A percentile compares a stretch with the other conserved stretches of the same genome.
Evolutionary conservation across 768 basidiomycete genomes (phyloP).

Genomic region (Tephrocybe sp.): DNA sequence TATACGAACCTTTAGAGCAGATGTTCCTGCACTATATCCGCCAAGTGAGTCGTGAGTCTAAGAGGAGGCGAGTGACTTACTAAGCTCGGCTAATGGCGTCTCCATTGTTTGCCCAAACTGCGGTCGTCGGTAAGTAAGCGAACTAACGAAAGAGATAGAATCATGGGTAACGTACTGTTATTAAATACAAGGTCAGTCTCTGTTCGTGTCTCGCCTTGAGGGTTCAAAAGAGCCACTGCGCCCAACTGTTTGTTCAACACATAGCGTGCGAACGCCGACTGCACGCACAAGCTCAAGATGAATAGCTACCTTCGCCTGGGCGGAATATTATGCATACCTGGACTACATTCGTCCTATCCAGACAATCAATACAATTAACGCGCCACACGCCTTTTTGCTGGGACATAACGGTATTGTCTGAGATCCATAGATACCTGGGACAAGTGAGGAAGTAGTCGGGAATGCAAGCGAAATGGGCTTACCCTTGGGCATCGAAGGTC

Average conservation of each 20-base stretch:
- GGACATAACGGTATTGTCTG: constrained; percentile 65
- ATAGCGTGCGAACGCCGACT: constrained; percentile 92
- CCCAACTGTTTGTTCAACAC: constrained; percentile 75
- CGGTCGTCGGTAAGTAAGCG: background rate
- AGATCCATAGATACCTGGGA: constrained; percentile 79
- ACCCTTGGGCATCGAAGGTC: constrained; percentile 83
- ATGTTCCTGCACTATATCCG: constrained; percentile 89
- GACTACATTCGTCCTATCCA: constrained; percentile 94
- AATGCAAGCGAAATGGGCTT: constrained; percentile 13
- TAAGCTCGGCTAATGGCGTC: constrained; percentile 91
- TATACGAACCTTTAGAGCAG: constrained; percentile 87
- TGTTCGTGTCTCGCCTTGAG: constrained; percentile 49
- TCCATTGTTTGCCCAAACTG: constrained; percentile 92
- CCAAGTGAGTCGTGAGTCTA: background rate
- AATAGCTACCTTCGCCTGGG: background rate
- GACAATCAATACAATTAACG: constrained; percentile 93
- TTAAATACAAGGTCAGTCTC: constrained; percentile 79
- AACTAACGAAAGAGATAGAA: background rate
- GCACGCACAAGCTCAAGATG: background rate
- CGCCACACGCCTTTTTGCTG: constrained; percentile 87
- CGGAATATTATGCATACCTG: constrained; percentile 49
- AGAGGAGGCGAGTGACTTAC: constrained; percentile 42
- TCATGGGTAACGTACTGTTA: constrained; percentile 48
- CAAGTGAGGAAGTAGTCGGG: constrained; percentile 6
- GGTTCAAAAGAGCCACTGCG: constrained; percentile 65